phyloP scores from a whole-genome alignment of 2,329 filamentous ascomycete genomes.

The Nothopassalora personata region DNA sequence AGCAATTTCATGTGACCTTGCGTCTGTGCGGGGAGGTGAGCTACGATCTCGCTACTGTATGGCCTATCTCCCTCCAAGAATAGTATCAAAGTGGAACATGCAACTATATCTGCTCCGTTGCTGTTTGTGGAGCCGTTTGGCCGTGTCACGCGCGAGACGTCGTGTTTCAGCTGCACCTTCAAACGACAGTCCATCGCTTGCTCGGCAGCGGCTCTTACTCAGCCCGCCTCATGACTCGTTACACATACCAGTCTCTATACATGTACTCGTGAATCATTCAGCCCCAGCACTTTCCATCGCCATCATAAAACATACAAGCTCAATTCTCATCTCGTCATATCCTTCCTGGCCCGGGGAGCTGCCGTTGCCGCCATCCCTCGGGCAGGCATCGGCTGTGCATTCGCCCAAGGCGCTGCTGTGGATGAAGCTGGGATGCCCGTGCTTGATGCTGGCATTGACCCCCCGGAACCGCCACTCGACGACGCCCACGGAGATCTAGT shows the following conservation, averaged over 20 bases:
- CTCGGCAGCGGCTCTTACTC: not conserved
- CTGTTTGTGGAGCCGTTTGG: not conserved
- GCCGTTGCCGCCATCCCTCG: not conserved
- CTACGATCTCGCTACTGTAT: not conserved
- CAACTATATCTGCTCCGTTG: not conserved
- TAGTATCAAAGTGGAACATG: not conserved
- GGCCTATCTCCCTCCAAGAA: not conserved
- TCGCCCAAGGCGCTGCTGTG: not conserved
- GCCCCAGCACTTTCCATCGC: not conserved
- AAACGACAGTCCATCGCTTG: not conserved
- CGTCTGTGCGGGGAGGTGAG: not conserved
- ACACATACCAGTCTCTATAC: not conserved
- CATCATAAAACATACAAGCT: not conserved
- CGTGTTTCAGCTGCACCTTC: not conserved
- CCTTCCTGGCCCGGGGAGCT: constrained; percentile 7
- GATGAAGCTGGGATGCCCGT: not conserved
- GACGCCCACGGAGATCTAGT: constrained; percentile 27
- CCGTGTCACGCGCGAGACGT: not conserved
- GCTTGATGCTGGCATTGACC: not conserved
- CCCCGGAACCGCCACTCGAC: not conserved
- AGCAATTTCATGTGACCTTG: not conserved
- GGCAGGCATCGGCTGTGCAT: not conserved
- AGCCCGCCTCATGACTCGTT: not conserved
- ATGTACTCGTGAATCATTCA: not conserved
- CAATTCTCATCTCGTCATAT: not conserved